Base-by-base conservation (phyloP, 208 protist genomes). In the Leishmania tarentolae region DNA sequence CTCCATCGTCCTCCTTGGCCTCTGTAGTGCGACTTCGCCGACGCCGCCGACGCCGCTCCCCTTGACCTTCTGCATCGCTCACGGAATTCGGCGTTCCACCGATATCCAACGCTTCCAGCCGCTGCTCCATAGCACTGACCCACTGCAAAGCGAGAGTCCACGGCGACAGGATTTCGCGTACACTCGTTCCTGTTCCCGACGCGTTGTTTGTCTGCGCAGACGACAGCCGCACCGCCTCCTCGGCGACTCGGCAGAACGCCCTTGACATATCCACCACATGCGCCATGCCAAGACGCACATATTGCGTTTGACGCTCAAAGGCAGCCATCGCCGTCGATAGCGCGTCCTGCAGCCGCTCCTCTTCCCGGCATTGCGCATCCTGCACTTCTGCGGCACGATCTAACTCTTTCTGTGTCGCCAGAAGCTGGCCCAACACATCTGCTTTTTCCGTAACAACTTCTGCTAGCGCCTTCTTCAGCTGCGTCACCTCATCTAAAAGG, bases 371-470 rank as follows among this genome's bases (percentile, higher is more conserved):
- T 28, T 65, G 69, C 42, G 53, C 78, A 57, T 86, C 81, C 46
- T 83, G 77, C 47, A 73, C 1, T 8, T 19, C 47, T 19, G 46
- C 78, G 21, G 83, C 81, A 11, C 79, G 78, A 65, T 86, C 83
- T 21, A 82, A 2, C 15, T 70, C 82, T 15, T 28, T 28, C 37
- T 76, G 46, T 0, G 76, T 68, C 37, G 69, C 72, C 21, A 70
- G 59, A 0, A 85, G 76, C 9, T 73, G 82, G 9, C 53, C 76
- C 24, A n/a, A 1, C 31, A 82, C 24, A 24, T 81, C 76, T 1
- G 44, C 50, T 13, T 70, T 56, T 9, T 82, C 75, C 50, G 65
- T 37, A 5, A 78, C 37, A 2, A 42, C 76, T 0, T 11, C 56
- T 8, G 42, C 70, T 53, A 83, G 28, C 11, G 63, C 17, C 19